Conservation (phyloP, 352 stramenopile species). For the Phytophthora pini region DNA sequence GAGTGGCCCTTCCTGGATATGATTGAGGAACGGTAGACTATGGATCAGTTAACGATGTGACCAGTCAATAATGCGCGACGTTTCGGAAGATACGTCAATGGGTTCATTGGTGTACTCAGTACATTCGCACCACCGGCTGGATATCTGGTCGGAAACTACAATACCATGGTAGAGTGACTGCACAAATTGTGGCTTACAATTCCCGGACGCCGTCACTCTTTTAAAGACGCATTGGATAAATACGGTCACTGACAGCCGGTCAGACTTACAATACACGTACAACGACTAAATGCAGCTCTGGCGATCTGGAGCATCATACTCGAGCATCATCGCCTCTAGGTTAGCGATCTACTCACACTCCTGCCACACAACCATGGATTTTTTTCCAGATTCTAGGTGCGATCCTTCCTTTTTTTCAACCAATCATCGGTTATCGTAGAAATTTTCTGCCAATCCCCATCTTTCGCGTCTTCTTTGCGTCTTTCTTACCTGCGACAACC, state of each 20-base stretch:
- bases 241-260: no score
- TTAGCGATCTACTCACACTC: background rate
- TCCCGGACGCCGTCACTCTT: no score
- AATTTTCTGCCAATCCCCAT: conserved; percentile 17
- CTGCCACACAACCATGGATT: conserved; percentile 22
- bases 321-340: conserved; percentile 1
- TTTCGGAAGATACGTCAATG: conserved; percentile 15
- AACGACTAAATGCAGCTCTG: no score
- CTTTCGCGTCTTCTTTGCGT: conserved; percentile 3
- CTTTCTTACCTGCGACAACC: conserved; percentile 17
- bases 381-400: conserved; percentile 14
- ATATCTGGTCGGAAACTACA: conserved; percentile 2
- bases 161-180: no score
- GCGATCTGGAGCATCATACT: no score
- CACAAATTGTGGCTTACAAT: no score
- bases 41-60: no score
- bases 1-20: conserved; percentile 58
- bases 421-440: conserved; percentile 2
- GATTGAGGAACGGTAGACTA: conserved; percentile 2
- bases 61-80: conserved; percentile 3
- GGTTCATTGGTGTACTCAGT: conserved; percentile 9
- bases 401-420: conserved; percentile 1
- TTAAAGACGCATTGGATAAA: no score
- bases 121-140: conserved; percentile 9
- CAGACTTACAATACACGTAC: no score